Conservation (phyloP, 2,329 filamentous ascomycete species). For the Colletotrichum paranaense region DNA sequence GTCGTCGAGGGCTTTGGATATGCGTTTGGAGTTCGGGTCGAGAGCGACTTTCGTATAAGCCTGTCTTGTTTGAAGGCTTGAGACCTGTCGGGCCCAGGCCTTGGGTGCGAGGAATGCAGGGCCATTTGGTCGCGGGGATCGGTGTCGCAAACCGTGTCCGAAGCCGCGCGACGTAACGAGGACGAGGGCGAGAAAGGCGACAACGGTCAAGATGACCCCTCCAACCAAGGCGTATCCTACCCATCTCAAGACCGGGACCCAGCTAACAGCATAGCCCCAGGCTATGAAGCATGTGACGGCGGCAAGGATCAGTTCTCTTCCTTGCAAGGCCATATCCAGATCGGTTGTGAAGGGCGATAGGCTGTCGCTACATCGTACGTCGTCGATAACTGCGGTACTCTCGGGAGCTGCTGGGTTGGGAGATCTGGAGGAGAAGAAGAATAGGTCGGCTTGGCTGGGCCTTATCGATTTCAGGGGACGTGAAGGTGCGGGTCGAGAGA, state of each 20-base stretch:
- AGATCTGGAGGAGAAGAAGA: neutral
- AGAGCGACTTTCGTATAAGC: constrained; percentile 77
- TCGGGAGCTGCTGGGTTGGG: neutral
- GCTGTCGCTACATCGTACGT: constrained; percentile 31
- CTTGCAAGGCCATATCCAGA: constrained; percentile 74
- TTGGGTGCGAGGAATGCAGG: constrained; percentile 70
- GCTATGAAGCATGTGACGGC: constrained; percentile 80
- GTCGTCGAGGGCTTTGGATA: constrained; percentile 84
- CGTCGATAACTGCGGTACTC: constrained; percentile 9
- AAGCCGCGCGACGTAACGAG: constrained; percentile 70
- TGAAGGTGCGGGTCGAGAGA: neutral
- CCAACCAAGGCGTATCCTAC: constrained; percentile 84
- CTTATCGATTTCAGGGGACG: constrained; percentile 6
- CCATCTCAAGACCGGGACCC: constrained; percentile 85
- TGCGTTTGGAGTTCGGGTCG: constrained; percentile 78
- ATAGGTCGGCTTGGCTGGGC: neutral
- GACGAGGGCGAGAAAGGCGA: constrained; percentile 68
- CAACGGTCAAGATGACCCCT: constrained; percentile 70
- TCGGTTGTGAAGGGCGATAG: constrained; percentile 3
- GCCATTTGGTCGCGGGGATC: constrained; percentile 54
- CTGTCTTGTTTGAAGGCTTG: constrained; percentile 72
- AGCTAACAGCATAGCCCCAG: constrained; percentile 88
- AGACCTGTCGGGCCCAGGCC: constrained; percentile 78
- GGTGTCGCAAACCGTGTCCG: constrained; percentile 52
- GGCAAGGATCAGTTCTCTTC: constrained; percentile 77